These are phyloP conservation scores for Scytalidium lignicola DNA, from an alignment of 2,329 filamentous ascomycete genomes.

Conservation along the genomic window DNA sequence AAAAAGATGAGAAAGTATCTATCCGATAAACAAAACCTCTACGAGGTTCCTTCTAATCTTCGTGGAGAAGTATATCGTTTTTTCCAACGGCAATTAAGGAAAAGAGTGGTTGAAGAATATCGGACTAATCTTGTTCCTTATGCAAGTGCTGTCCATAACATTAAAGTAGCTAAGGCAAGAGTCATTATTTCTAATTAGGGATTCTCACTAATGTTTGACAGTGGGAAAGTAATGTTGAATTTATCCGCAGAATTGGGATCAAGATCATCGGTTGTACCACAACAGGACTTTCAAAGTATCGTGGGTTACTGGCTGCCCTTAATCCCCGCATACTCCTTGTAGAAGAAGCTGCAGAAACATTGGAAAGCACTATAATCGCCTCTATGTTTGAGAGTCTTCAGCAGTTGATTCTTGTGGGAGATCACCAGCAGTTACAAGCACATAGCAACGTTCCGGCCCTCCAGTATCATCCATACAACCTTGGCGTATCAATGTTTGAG, in stretches of 20 bases:
- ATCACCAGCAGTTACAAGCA: conserved; percentile 63
- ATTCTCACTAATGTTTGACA: conserved; percentile 7
- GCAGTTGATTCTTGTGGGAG: conserved; percentile 63
- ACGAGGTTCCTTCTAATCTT: conserved; percentile 17
- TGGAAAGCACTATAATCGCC: conserved; percentile 50
- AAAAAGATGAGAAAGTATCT: conserved; percentile 16
- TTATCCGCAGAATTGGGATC: conserved; percentile 58
- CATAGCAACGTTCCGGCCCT: conserved; percentile 51
- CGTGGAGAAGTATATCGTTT: conserved; percentile 27
- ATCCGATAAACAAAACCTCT: conserved; percentile 14
- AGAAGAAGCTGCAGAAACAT: conserved; percentile 62
- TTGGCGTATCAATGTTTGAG: conserved; percentile 66
- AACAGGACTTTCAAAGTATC: conserved; percentile 66
- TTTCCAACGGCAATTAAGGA: conserved; percentile 20
- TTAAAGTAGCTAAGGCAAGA: conserved; percentile 7
- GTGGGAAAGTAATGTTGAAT: conserved; percentile 17
- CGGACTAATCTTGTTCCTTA: conserved; percentile 15
- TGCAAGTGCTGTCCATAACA: background rate
- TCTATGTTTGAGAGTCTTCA: conserved; percentile 57
- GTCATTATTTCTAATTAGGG: background rate
- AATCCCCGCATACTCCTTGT: conserved; percentile 59
- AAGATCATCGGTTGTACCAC: conserved; percentile 46
- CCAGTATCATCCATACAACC: conserved; percentile 49
- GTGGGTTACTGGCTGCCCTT: conserved; percentile 53
- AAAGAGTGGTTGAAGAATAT: conserved; percentile 13